Base-by-base conservation (phyloP, 495 filamentous ascomycete species). In the Umbilicaria muhlenbergii region DNA sequence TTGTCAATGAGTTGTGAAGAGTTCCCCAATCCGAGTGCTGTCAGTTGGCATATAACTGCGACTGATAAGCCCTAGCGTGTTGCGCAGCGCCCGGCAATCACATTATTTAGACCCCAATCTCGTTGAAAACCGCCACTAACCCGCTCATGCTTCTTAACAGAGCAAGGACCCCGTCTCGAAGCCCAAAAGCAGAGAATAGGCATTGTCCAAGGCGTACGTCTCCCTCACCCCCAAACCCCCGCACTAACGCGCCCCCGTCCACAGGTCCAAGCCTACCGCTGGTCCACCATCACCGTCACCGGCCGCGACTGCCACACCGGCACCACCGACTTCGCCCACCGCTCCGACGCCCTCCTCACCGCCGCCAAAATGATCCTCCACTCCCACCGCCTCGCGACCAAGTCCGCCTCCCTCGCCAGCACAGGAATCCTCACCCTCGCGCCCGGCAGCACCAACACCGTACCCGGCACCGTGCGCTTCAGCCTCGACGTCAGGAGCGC, bases 251-350 rank as follows among this genome's bases (percentile, higher is more conserved):
- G 1, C 24, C 24, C 24, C 24, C 24, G 1, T 5, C 7, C 24
- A 1, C 4, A 12, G 3, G 13, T 42, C 24, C 73, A 77, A 48
- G 73, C 71, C 12, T 85, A 80, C 54, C 73, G 71, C 39, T 86
- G 83, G 83, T 76, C 72, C 56, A 80, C 71, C 3, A 56, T 89
- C 11, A 72, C 71, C 14, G 68, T 89, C 10, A 61, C 60, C 14
- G 82, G 83, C 12, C 61, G 71, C 47, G 80, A 83, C 51, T 74
- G 72, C 15, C 83, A 87, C 52, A 86, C 82, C 0, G 83, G 83
- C 1, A 86, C 82, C 0, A 89, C 83, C 1, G 73, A 76, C 15
- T 76, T 13, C 19, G 55, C 65, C 38, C 58, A 67, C 38, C 66
- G 68, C 45, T 58, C 61, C 33, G 80, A 86, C 51, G 78, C 80